These are phyloP conservation scores for Phytophthora tubulina DNA, from an alignment of 352 stramenopile species.

Conservation along the genomic window DNA sequence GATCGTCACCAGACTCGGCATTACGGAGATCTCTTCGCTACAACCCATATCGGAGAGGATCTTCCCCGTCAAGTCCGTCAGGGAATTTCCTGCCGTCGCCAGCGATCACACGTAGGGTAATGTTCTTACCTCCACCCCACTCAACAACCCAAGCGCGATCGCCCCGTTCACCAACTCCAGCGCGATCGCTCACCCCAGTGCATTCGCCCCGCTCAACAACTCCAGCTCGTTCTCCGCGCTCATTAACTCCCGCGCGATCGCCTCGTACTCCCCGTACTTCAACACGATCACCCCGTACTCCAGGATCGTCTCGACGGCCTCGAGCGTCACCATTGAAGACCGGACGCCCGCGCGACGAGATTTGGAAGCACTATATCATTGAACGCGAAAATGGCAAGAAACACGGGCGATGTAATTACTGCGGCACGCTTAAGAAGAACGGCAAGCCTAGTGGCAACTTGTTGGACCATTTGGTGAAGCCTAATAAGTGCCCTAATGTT, in stretches of 20 bases:
- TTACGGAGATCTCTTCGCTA: neutral
- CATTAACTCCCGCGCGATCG: neutral
- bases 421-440: neutral
- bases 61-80: neutral
- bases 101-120: neutral
- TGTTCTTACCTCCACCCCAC: neutral
- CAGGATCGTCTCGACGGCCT: neutral
- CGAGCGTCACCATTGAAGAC: neutral
- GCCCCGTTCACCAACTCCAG: neutral
- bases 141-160: neutral
- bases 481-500: neutral
- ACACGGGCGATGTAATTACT: neutral
- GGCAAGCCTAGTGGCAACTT: neutral
- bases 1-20: neutral
- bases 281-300: neutral
- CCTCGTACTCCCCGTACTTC: neutral
- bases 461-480: neutral
- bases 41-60: neutral
- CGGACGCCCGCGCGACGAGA: neutral
- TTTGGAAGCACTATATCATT: neutral
- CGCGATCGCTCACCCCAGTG: neutral
- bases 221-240: neutral
- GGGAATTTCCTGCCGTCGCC: neutral
- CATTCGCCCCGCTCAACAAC: neutral
- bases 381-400: constrained; percentile 13